Base-by-base conservation (phyloP, 495 filamentous ascomycete genomes). In the Penicillium odoratum region DNA sequence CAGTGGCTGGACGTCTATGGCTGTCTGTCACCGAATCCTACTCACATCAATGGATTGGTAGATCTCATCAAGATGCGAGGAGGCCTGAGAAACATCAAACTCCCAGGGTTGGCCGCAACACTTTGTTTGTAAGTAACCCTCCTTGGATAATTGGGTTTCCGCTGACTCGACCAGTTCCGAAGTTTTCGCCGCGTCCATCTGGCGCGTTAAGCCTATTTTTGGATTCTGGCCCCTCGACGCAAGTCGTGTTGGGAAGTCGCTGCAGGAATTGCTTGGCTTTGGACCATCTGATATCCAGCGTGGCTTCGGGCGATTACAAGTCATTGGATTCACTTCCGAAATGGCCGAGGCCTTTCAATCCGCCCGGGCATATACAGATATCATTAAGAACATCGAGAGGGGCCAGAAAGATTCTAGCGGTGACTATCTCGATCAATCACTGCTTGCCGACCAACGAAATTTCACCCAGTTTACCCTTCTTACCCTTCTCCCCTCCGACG, bases 1-100 rank as follows among this genome's bases (percentile, higher is more conserved):
- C 76, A 78, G 43, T 78, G 73, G 76, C 51, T 78, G 7, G 72
- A 73, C 57, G 67, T 77, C 15, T 78, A 77, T 46, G 72, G 74
- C 0, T 70, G 69, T 45, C 63, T 75, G 7, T 64, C 64, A 7
- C 68, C 76, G 5, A 77, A 75, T 46, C 61, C 72, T 40, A 64
- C 75, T 10, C 76, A 78, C 56, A 60, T 74, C 7, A 56, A 63
- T 11, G 76, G 76, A 4, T 51, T 78, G 45, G 53, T 70, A 7
- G 67, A 75, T 45, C 62, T 78, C 55, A 43, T 77, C 42, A 64
- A 66, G 8, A 10, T 78, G 8, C 63, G 73, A 13, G 75, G 75
- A 4, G 76, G 76, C 0, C 56, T 78, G 33, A 50, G 67, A 5
- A 65, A 64, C 15, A 69, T 78, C 34, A 53, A 62, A 11, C 58